phyloP scores from a whole-genome alignment of 139 green algal genomes.

The Coccomyxa sp. region DNA sequence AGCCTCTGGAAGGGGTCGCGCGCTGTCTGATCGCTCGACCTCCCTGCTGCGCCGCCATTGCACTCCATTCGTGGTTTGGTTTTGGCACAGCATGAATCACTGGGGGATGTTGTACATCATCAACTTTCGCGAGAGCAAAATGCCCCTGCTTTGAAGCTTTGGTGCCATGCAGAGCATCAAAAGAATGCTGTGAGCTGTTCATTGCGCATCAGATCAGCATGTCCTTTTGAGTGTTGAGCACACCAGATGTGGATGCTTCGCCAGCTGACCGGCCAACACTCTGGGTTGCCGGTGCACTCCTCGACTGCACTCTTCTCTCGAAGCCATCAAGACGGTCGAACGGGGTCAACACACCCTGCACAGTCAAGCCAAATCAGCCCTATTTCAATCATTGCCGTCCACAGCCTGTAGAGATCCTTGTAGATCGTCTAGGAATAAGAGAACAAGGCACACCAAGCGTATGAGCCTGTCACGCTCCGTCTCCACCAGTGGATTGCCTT shows the following conservation, averaged over 20 bases:
- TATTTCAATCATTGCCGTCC: not conserved
- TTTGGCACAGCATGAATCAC: too few relatives aligned
- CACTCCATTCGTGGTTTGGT: too few relatives aligned
- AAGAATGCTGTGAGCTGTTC: not conserved
- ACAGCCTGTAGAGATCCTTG: not conserved
- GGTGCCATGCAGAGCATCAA: too few relatives aligned
- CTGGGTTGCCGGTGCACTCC: not conserved
- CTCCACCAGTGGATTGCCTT: slow-evolving; percentile 51
- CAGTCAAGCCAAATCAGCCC: not conserved
- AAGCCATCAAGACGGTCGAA: slow-evolving; percentile 81
- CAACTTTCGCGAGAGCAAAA: not conserved
- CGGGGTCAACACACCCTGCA: slow-evolving; percentile 76
- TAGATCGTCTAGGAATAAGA: not conserved
- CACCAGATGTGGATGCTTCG: not conserved
- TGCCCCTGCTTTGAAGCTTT: not conserved
- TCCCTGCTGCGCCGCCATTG: not conserved
- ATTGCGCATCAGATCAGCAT: not conserved
- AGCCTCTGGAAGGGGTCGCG: slow-evolving; percentile 35
- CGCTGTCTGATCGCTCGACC: slow-evolving; percentile 1
- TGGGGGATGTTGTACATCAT: not conserved
- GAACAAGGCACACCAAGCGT: slow-evolving; percentile 37
- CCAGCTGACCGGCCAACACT: not conserved
- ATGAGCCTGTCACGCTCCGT: slow-evolving; percentile 84
- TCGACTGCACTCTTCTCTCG: slow-evolving; percentile 48
- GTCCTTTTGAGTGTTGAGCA: not conserved